phyloP scores from a whole-genome alignment of 352 stramenopile species.

The Globisporangium nunn region DNA sequence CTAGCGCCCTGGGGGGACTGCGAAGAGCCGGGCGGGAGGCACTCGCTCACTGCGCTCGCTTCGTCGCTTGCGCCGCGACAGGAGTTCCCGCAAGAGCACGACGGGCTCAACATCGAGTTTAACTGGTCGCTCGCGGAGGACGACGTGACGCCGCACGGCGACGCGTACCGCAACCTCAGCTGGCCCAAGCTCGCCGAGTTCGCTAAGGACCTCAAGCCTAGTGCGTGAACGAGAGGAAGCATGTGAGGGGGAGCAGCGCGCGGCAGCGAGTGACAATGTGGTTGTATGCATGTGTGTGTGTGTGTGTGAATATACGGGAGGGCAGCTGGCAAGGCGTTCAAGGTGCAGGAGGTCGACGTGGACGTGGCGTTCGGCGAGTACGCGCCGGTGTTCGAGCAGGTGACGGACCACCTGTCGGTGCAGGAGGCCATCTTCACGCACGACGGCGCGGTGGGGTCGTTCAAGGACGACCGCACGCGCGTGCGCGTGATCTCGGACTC shows the following conservation, averaged over 20 bases:
- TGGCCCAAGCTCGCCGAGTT: constrained; percentile 58
- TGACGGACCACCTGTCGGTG: constrained; percentile 62
- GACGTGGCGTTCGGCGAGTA: constrained; percentile 62
- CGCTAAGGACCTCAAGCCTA: constrained; percentile 54
- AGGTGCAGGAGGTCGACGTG: constrained; percentile 59
- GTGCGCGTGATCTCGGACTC: constrained; percentile 79
- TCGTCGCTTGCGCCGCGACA: constrained; percentile 5
- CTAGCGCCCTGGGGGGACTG: neutral
- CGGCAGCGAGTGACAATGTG: too few species aligned
- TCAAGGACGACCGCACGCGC: constrained; percentile 65
- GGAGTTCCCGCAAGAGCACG: constrained; percentile 72
- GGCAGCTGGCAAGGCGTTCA: constrained; percentile 48
- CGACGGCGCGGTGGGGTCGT: constrained; percentile 71
- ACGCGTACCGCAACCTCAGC: constrained; percentile 71
- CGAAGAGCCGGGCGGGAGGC: too few species aligned
- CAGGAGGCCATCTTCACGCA: constrained; percentile 58
- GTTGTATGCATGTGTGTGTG: too few species aligned
- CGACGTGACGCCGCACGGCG: constrained; percentile 71
- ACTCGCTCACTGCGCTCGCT: too few species aligned
- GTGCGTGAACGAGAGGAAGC: constrained; percentile 12
- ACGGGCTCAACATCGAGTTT: constrained; percentile 80
- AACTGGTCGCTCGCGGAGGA: constrained; percentile 82
- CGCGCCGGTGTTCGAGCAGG: constrained; percentile 55
- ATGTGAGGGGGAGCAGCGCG: too few species aligned
- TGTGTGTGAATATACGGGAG: neutral